These are phyloP conservation scores for Luffa aegyptiaca DNA, from an alignment of 306 rosid genomes.

Conservation along the genomic window DNA sequence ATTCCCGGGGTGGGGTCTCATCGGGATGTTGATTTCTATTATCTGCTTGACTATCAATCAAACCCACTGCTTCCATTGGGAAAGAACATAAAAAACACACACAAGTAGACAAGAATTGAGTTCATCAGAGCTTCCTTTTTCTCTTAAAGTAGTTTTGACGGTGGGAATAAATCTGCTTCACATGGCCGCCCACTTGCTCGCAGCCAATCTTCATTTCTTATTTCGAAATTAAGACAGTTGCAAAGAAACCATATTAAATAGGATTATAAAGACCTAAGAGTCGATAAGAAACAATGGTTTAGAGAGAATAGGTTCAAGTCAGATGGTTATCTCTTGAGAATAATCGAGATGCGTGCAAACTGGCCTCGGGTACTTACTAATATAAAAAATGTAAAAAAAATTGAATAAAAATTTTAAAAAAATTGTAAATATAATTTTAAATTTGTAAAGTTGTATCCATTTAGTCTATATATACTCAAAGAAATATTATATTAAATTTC, in stretches of 20 bases:
- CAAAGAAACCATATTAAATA: too few relatives aligned
- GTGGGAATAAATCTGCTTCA: background rate
- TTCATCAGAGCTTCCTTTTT: background rate
- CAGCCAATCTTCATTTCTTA: background rate
- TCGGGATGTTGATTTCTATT: background rate
- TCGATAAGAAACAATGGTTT: too few relatives aligned
- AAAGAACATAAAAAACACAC: background rate
- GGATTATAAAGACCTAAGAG: too few relatives aligned
- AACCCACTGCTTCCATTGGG: background rate
- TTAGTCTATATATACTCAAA: too few relatives aligned
- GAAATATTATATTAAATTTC: too few relatives aligned
- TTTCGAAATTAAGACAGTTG: background rate
- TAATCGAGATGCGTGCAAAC: too few relatives aligned
- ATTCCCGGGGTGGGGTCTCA: constrained; percentile 3
- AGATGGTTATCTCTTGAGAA: too few relatives aligned
- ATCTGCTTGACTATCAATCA: background rate
- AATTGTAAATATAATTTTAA: too few relatives aligned
- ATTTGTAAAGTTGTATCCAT: background rate
- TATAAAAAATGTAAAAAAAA: too few relatives aligned
- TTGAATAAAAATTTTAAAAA: too few relatives aligned
- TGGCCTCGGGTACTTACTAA: too few relatives aligned
- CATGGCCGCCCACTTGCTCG: background rate
- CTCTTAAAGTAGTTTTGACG: background rate
- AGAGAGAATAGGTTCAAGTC: too few relatives aligned
- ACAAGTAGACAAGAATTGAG: background rate